Percentiles rank a stretch among this genome's conserved stretches.
phyloP scores from a whole-genome alignment of 2,329 filamentous ascomycete genomes.

The Penicillium aurantiogriseum region DNA sequence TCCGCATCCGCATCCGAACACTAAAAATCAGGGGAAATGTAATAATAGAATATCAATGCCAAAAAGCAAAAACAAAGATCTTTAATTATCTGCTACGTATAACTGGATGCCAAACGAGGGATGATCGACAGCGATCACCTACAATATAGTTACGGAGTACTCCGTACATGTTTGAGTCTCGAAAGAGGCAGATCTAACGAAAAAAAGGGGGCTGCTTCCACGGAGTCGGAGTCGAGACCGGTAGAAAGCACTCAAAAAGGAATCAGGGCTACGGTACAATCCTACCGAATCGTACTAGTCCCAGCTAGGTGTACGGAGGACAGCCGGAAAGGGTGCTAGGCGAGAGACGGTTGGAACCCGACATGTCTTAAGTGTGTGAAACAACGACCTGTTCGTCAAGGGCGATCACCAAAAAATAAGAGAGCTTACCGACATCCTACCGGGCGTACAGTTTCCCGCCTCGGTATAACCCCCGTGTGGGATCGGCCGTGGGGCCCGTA shows the following conservation, averaged over 20 bases:
- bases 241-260: not conserved
- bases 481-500: constrained; percentile 13
- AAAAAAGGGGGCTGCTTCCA: not conserved
- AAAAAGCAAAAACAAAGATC: constrained; percentile 2
- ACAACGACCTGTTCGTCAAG: constrained; percentile 22
- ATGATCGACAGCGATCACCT: constrained; percentile 9
- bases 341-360: constrained; percentile 1
- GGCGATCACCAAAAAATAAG: not conserved
- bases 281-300: not conserved
- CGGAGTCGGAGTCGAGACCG: not conserved
- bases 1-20: not conserved
- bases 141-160: not conserved
- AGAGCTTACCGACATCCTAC: constrained; percentile 6
- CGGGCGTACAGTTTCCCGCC: not conserved
- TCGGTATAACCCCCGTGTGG: constrained; percentile 25
- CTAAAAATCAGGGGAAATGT: constrained; percentile 6
- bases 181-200: not conserved
- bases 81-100: constrained; percentile 8
- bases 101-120: constrained; percentile 16
- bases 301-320: not conserved
- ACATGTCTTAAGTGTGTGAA: constrained; percentile 12
- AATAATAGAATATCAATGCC: constrained; percentile 1
- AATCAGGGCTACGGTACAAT: not conserved
- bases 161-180: not conserved
- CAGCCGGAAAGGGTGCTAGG: not conserved